Base-by-base conservation (phyloP, 768 basidiomycete species). In the Dendrothele bispora region DNA sequence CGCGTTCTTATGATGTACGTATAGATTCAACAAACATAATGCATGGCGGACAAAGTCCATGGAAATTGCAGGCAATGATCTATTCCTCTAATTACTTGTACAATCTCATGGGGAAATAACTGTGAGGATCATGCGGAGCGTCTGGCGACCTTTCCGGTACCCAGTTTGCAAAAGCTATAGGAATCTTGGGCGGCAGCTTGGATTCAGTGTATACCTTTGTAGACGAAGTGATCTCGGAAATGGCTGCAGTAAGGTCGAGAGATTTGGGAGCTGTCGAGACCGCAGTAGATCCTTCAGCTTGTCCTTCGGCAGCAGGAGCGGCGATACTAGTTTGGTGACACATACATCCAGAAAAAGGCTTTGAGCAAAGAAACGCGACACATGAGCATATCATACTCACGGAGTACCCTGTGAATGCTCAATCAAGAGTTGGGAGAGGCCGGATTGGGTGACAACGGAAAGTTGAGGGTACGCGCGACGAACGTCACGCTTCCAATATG, bases 401-500 rank as follows among this genome's bases (percentile, higher is more conserved):
- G 73, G 61, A 46, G 73, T 70, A 5, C n/a, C n/a, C n/a, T n/a
- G n/a, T n/a, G 90, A 86, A 49, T 92, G 89, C 46, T 93, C 82
- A 50, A 95, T 81, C 37, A 98, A 77, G 52, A 98, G 69, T 21
- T 79, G 70, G 1, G 94, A 86, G 21, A 97, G 72, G 58, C 94
- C 85, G 5, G 79, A 62, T 70, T 98, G 94, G 4, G 91, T 90
- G 49, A 98, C 76, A 17, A 91, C 83, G 3, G 92, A 94, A 24
- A 93, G 83, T 56, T 87, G 90, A n/a, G 94, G 92, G 67, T 94
- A 97, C 28, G 83, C 83, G 43, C 94, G 84, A 48, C 93, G 84
- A 58, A 95, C 89, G 69, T 97, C 94, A 52, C 94, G 89, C 68
- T 95, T 95, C 86, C 88, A 95, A 77, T 98, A 98, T 47, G 88